Conservation (phyloP, 2,329 filamentous ascomycete species). For the Mycosphaerella sp. region DNA sequence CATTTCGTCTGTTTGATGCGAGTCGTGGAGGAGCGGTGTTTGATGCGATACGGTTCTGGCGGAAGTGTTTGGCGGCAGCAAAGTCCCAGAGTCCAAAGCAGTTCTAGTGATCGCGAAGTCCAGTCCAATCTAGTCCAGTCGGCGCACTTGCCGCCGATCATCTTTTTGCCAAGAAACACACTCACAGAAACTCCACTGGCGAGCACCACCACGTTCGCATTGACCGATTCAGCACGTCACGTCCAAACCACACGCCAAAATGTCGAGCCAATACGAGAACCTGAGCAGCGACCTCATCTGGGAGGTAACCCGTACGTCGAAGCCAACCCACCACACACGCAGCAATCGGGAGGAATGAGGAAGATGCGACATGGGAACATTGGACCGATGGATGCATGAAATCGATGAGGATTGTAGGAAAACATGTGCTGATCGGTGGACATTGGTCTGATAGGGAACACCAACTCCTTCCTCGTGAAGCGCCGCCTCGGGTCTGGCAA, state of each 20-base stretch:
- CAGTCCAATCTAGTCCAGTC: background rate
- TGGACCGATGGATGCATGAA: background rate
- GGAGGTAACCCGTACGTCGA: conserved; percentile 83
- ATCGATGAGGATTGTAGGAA: background rate
- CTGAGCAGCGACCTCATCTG: conserved; percentile 88
- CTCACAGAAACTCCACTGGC: background rate
- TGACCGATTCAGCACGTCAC: background rate
- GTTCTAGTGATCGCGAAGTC: background rate
- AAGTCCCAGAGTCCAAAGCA: background rate
- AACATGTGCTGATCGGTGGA: conserved; percentile 8
- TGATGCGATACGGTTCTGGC: background rate
- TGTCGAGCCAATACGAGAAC: conserved; percentile 53
- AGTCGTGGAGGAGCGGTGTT: background rate
- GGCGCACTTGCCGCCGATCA: background rate
- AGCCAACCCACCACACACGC: background rate
- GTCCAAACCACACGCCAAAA: conserved; percentile 38
- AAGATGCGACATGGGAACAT: conserved; percentile 1
- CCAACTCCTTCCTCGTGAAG: conserved; percentile 92
- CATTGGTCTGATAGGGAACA: conserved; percentile 54
- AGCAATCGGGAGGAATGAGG: conserved; percentile 5
- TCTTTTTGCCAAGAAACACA: conserved; percentile 5
- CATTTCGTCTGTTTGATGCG: conserved; percentile 18
- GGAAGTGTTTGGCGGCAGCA: background rate
- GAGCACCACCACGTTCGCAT: conserved; percentile 5
- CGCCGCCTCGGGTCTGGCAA: conserved; percentile 66